Base-by-base conservation (phyloP, 1,284 basidiomycete genomes). In the Rhodotorula mucilaginosa region DNA sequence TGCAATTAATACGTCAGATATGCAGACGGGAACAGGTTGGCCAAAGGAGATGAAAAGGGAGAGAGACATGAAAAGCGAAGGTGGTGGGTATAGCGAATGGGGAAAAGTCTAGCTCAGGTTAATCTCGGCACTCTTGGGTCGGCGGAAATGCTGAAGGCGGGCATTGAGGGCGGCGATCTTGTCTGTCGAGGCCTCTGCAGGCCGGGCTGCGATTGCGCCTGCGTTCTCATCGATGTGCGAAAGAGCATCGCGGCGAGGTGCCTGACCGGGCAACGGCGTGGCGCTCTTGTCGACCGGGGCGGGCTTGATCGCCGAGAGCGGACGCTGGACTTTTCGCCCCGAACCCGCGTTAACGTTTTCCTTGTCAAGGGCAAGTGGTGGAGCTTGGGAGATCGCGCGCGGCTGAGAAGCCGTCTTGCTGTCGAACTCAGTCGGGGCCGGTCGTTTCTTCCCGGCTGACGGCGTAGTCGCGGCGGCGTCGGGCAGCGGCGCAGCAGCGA, bases 341-440 rank as follows among this genome's bases (percentile, higher is more conserved):
- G 57, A 49, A 23, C 26, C 29, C 4, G 59, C 18, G 21, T 6
- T 23, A 13, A 48, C 23, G 58, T 72, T 74, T 48, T 72, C 73
- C 51, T 74, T 65, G 49, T 73, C 66, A 60, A 68, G 31, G 19
- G 47, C 29, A n/a, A 58, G 34, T 13, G 46, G 31, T 29, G 65
- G n/a, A 0, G 64, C 56, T 21, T 71, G 69, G 26, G 71, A 61
- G 46, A 75, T 65, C 5, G 72, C 69, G 34, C 74, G 74, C 5
- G 74, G 64, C 0, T 23, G 54, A 6, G 60, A 16, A 0, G 16
- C 54, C 1, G 71, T 23, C 16, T 49, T 23, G 21, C 51, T n/a
- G 47, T 74, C 72, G 21, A 75, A 75, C 10, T 75, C 74, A 15
- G 21, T 51, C 0, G 74, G 74, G 2, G 67, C 72, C 1, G 65